Evolutionary conservation across 805 yeast species (phyloP), one percentile per base, ranked within the genome.

Genomic region (Diddensiella caesifluorescens): DNA sequence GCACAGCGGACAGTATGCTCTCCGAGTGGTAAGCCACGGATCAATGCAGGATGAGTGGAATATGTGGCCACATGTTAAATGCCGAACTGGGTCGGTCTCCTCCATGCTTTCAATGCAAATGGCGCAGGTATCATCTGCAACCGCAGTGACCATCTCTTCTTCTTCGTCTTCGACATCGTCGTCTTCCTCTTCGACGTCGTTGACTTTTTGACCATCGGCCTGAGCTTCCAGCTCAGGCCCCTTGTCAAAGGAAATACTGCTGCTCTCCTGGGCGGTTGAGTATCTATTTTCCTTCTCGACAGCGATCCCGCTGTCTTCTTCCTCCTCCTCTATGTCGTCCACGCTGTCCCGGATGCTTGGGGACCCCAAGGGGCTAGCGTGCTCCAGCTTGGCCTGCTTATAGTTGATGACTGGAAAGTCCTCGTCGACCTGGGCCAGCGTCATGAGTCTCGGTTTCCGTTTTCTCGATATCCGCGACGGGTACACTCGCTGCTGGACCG

Each of bases 1-100:
- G 61, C 95, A 84, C 68, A 80, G 78, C 6, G 95, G 94, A 57
- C 95, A 85, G 52, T 85, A 80, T 1, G 88, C 88, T 38, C 82
- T 71, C 51, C 89, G 68, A 49, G 74, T 73, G 3, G 76, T 78
- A 35, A 85, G 64, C 94, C 94, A 84, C 2, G 89, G 88, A 49
- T 81, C 87, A 40, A 85, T 70, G 61, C 95, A 85, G n/a, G 71
- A 79, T 15, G 79, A 68, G 55, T 85, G 95, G 70, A 79, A 85
- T 2, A 81, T 86, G 61, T 85, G 95, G 2, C 88, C 87, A 63
- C 95, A 85, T 5, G 81, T 68, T 32, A 85, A 68, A 0, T 86
- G 86, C 39, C 95, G 73, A 1, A 85, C 86, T 0, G 60, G 55
- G 40, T 82, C 87, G 13, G 70, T 77, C 38, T 72, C 72, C 49